These are phyloP conservation scores for Mucor racemosus DNA, from an alignment of 371 early-diverging fungal species.

Conservation along the genomic window DNA sequence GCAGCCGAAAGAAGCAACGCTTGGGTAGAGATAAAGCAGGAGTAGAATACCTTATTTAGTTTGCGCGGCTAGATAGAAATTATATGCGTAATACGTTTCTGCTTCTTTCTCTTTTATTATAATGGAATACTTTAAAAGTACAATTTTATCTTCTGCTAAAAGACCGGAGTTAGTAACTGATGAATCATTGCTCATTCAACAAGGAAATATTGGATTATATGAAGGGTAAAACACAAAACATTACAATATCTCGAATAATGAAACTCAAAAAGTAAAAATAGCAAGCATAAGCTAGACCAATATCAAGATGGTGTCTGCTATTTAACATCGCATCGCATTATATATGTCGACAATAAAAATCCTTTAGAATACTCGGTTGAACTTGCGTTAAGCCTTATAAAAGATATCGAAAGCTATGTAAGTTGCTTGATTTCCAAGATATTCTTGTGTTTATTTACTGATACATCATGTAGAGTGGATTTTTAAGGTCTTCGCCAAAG, in stretches of 20 bases:
- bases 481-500: conserved; percentile 71
- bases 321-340: conserved; percentile 75
- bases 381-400: conserved; percentile 54
- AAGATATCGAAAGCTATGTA: conserved; percentile 63
- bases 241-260: background rate
- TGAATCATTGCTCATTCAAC: conserved; percentile 64
- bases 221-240: conserved; percentile 53
- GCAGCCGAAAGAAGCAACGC: background rate
- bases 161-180: conserved; percentile 59
- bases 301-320: conserved; percentile 81
- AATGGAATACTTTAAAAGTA: conserved; percentile 61
- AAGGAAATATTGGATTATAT: conserved; percentile 75
- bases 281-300: conserved; percentile 58
- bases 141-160: conserved; percentile 57
- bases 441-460: background rate
- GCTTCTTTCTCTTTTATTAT: background rate
- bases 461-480: conserved; percentile 55
- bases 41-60: background rate
- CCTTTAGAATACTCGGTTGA: conserved; percentile 64
- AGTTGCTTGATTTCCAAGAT: background rate
- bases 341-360: conserved; percentile 73
- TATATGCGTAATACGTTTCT: background rate
- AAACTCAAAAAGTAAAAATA: conserved; percentile 6
- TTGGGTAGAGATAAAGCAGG: background rate
- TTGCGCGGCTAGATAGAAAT: background rate